These are phyloP conservation scores for Lachancea dasiensis DNA, from an alignment of 805 yeast species.

Conservation along the genomic window DNA sequence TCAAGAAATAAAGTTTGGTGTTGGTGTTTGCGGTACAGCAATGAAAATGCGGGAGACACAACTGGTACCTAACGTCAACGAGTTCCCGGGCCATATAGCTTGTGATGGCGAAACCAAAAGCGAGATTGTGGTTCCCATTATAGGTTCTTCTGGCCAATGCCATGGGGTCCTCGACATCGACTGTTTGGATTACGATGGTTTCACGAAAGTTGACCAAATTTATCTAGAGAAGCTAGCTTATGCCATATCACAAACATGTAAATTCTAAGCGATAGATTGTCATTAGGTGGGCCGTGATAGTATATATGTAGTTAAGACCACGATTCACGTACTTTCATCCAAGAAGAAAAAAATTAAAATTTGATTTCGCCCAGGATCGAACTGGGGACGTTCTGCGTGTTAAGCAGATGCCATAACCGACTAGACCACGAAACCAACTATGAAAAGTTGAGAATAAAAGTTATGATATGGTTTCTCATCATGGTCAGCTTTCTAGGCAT, in stretches of 20 bases:
- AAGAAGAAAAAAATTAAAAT: conserved; percentile 19
- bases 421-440: conserved; percentile 96
- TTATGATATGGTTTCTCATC: too few relatives aligned
- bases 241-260: conserved; percentile 47
- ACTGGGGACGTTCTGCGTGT: conserved; percentile 99
- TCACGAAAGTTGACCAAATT: conserved; percentile 54
- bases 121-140: conserved; percentile 87
- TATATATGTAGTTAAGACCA: background rate
- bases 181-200: conserved; percentile 59
- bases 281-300: too few relatives aligned
- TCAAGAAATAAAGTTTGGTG: conserved; percentile 69
- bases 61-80: conserved; percentile 68
- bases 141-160: conserved; percentile 37
- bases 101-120: conserved; percentile 94
- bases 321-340: background rate
- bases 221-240: conserved; percentile 56
- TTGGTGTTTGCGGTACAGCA: conserved; percentile 91
- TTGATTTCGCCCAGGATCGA: conserved; percentile 99
- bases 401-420: conserved; percentile 99
- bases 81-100: conserved; percentile 90
- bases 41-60: conserved; percentile 57
- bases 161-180: conserved; percentile 86
- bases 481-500: conserved; percentile 1
- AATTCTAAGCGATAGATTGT: too few relatives aligned
- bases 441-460: background rate